phyloP scores from a whole-genome alignment of 495 filamentous ascomycete species.

The Poronia punctata region DNA sequence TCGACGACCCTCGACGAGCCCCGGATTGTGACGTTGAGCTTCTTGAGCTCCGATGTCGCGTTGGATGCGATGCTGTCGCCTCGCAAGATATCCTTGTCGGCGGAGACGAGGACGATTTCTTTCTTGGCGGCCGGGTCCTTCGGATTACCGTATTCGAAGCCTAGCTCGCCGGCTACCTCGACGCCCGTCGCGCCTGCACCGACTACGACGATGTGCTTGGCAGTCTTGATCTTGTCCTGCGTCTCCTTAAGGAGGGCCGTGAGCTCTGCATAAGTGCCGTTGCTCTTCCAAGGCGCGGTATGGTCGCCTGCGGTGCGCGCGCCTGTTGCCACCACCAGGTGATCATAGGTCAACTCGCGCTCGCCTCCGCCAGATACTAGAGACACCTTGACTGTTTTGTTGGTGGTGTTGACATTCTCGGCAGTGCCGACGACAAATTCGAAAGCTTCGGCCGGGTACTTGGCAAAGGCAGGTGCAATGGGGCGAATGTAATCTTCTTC shows the following conservation, averaged over 20 bases:
- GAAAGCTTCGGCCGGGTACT: conserved; percentile 30
- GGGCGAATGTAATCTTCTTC: conserved; percentile 42
- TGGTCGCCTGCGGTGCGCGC: conserved; percentile 16
- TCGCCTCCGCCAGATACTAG: conserved; percentile 11
- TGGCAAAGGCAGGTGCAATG: conserved; percentile 30
- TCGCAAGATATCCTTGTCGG: conserved; percentile 32
- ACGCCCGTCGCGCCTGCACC: conserved; percentile 39
- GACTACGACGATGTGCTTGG: conserved; percentile 37
- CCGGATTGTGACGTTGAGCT: conserved; percentile 44
- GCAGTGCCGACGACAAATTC: conserved; percentile 39
- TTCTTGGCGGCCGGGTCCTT: conserved; percentile 24
- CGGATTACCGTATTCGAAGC: conserved; percentile 35
- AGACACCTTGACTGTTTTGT: conserved; percentile 21
- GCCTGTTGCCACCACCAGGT: conserved; percentile 28
- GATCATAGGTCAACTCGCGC: conserved; percentile 25
- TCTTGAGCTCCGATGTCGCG: conserved; percentile 37
- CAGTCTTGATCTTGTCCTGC: conserved; percentile 23
- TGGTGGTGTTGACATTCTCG: conserved; percentile 25
- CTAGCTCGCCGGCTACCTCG: conserved; percentile 38
- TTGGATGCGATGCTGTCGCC: conserved; percentile 27
- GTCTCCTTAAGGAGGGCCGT: conserved; percentile 20
- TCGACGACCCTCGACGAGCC: conserved; percentile 30
- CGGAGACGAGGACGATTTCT: conserved; percentile 43
- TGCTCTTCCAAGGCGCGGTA: conserved; percentile 38
- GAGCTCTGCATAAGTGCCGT: conserved; percentile 30